Base-by-base conservation (phyloP, 768 basidiomycete species). In the Leccinellum albellum region DNA sequence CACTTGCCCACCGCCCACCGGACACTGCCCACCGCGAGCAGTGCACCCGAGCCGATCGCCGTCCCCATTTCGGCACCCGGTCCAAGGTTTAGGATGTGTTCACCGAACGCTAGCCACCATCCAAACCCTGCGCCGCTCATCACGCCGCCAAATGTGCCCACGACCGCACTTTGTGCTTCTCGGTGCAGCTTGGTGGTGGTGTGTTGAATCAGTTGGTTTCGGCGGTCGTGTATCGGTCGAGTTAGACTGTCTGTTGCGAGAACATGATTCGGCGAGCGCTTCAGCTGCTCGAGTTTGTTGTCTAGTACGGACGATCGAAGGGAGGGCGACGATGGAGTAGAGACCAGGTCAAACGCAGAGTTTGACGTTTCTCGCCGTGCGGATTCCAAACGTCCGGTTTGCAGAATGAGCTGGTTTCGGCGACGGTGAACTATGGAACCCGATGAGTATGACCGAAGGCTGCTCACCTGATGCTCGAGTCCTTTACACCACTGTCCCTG, bases 1-100 rank as follows among this genome's bases (percentile, higher is more conserved):
- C 88, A 91, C 57, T 75, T 76, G 13, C 82, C 80, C 6, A 87
- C 75, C 2, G 79, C 81, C 85, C 86, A 88, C 42, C 87, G 74
- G 42, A 88, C 58, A 47, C 83, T 79, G 3, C 71, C 62, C 6
- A 79, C 66, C 0, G 78, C 75, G 20, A 78, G 72, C 12, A 92
- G 66, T 54, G 79, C 74, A 13, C 86, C 87, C 0, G 82, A 69
- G 3, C 86, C 87, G 26, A 85, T 65, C 1, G 84, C 83, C 2
- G 85, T 88, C 37, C 76, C 78, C 7, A 79, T 71, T 60, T 87
- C 82, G 53, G 83, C 64, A 3, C 78, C 76, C 45, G 35, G 17
- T 13, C 52, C 79, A 44, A 59, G 66, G 60, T 23, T 75, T 66
- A 55, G 75, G 60, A 56, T 77, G 51, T 61, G 76, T 71, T 67